These are phyloP conservation scores for Telopea speciosissima DNA, from an alignment of 177 flowering plant genomes.

Conservation along the genomic window DNA sequence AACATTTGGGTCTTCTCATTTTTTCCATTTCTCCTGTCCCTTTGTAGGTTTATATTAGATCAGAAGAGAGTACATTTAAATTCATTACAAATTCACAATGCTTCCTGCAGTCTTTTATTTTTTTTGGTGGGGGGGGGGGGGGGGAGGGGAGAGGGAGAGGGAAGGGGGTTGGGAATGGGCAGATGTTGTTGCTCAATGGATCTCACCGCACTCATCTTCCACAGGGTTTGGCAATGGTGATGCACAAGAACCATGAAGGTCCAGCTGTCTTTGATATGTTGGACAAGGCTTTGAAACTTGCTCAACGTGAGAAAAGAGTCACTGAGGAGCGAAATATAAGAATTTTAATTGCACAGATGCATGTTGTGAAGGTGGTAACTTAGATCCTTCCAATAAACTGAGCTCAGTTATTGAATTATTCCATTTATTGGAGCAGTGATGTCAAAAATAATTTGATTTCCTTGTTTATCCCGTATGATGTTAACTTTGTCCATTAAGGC, in stretches of 20 bases:
- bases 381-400: neutral
- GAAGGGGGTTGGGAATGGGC: too few species aligned
- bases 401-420: neutral
- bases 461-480: neutral
- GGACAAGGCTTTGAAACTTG: slow-evolving; percentile 54
- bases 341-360: slow-evolving; percentile 90
- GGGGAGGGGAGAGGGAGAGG: neutral
- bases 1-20: too few species aligned
- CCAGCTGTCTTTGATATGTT: slow-evolving; percentile 83
- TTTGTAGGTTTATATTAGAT: too few species aligned
- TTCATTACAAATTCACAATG: too few species aligned
- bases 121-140: neutral
- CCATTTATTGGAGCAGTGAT: neutral
- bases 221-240: slow-evolving; percentile 89
- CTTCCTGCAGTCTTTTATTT: neutral
- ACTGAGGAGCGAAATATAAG: slow-evolving; percentile 83
- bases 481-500: neutral
- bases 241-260: slow-evolving; percentile 88
- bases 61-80: too few species aligned
- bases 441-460: too few species aligned
- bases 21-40: too few species aligned
- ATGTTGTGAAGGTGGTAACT: slow-evolving; percentile 55
- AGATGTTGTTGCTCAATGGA: too few species aligned
- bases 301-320: slow-evolving; percentile 57
- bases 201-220: slow-evolving; percentile 7